Base-by-base conservation (phyloP, 1,139 yeast genomes). In the Geotrichum siamense region DNA sequence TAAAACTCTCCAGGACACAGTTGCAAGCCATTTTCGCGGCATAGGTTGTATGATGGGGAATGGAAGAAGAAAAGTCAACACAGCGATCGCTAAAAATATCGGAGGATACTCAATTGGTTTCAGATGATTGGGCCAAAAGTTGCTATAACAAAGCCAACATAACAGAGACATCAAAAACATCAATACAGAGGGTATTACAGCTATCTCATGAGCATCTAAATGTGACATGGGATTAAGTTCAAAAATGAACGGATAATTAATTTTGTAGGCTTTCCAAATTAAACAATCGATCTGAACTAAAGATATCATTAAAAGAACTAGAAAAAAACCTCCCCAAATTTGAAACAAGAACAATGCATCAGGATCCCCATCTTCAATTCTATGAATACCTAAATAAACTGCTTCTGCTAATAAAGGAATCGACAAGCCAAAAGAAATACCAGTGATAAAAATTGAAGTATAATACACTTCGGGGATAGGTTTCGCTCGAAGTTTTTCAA, bases 231-330 rank as follows among this genome's bases (percentile, higher is more conserved):
- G 75, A 56, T 85, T 79, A 53, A 87, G 82, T 64, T 91, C 98
- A 67, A 91, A 89, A 51, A 91, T 87, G 57, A 91, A 89, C 55
- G 82, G 82, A 61, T 91, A 91, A 61, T 89, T 91, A 57, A 91
- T 82, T 56, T 83, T 83, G 63, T 68, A 81, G 41, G 64, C 60
- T 23, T 79, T 74, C 87, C 95, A 91, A 3, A 82, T 76, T 47
- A 70, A 65, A 59, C 93, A 76, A 59, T 84, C 79, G 31, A 83
- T 49, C 8, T 80, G 79, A 59, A 89, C 80, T 10, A 86, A 63
- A 16, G 81, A 55, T 12, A 79, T 64, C 56, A 82, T 72, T 15
- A 87, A 55, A 35, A 74, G 68, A 4, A 82, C 62, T 46, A 87
- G 58, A 52, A 87, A 76, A 60, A 86, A 86, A 1, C 97, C 97